These are phyloP conservation scores for Eucalyptus shirleyi DNA, from an alignment of 345 rosid species.

Conservation along the genomic window DNA sequence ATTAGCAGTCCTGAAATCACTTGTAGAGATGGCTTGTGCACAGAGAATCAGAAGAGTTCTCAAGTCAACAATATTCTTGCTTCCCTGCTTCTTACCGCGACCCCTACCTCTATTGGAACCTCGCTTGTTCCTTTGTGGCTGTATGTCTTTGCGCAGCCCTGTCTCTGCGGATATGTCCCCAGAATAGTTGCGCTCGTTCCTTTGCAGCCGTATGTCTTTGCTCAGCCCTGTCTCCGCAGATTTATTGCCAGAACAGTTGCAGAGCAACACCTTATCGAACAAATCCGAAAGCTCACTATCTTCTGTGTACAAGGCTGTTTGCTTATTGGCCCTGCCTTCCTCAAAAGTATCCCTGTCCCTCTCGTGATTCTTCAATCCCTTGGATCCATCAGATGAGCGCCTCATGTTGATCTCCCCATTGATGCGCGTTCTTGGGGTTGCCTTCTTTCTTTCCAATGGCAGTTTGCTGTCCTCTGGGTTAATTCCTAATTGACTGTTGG, in stretches of 20 bases:
- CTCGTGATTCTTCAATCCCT: slow-evolving; percentile 36
- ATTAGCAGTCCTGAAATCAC: slow-evolving; percentile 53
- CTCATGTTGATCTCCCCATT: not conserved
- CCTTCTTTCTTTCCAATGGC: not conserved
- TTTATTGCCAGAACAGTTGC: not conserved
- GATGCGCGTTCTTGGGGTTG: not conserved
- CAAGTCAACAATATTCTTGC: slow-evolving; percentile 44
- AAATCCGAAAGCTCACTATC: slow-evolving; percentile 40
- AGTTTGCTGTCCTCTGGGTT: slow-evolving; percentile 10
- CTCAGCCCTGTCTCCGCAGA: not conserved
- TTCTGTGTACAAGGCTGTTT: slow-evolving; percentile 26
- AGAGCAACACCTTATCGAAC: slow-evolving; percentile 61
- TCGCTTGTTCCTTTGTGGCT: slow-evolving; percentile 5
- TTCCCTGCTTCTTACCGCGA: slow-evolving; percentile 32
- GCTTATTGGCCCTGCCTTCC: slow-evolving; percentile 54
- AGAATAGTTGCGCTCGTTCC: not conserved
- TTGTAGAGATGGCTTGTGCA: slow-evolving; percentile 65
- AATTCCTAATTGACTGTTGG: slow-evolving; percentile 17
- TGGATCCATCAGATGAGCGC: not conserved
- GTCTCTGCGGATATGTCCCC: not conserved
- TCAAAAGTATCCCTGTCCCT: slow-evolving; percentile 26
- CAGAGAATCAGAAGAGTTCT: slow-evolving; percentile 53
- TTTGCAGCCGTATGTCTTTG: slow-evolving; percentile 1
- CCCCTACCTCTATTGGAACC: not conserved
- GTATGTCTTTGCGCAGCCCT: not conserved